Conservation (phyloP, 164 flowering plant species). For the Chimonanthus salicifolius region DNA sequence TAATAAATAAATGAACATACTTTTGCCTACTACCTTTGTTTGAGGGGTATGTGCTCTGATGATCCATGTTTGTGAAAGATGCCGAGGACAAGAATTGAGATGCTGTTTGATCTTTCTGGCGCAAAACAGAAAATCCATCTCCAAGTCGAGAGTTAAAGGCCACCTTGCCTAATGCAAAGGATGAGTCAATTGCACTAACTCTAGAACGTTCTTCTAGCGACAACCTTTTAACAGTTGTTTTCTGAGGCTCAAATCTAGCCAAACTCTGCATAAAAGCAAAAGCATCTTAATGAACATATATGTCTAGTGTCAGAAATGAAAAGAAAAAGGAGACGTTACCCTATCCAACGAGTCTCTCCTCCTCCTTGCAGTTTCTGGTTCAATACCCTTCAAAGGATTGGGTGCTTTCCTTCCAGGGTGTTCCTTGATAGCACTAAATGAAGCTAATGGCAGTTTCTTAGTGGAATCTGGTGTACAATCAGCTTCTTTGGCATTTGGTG, state of each 20-base stretch:
- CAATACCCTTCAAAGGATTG: constrained; percentile 38
- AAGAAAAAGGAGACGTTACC: constrained; percentile 32
- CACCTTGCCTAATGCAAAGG: constrained; percentile 21
- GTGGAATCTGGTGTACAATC: constrained; percentile 21
- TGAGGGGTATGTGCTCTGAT: constrained; percentile 7
- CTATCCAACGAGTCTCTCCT: constrained; percentile 81
- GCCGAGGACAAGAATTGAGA: constrained; percentile 16
- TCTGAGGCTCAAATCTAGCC: constrained; percentile 76
- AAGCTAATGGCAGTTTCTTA: constrained; percentile 27
- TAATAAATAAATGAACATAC: neutral
- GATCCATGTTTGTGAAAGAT: constrained; percentile 26
- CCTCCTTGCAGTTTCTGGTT: constrained; percentile 81
- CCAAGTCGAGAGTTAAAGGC: constrained; percentile 17
- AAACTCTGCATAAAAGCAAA: constrained; percentile 43
- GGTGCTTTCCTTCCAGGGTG: constrained; percentile 35
- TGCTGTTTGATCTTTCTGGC: constrained; percentile 11
- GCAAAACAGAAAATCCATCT: constrained; percentile 19
- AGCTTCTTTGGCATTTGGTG: constrained; percentile 41
- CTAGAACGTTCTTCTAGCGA: constrained; percentile 37
- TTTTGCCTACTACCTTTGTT: constrained; percentile 11
- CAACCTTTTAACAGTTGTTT: constrained; percentile 73
- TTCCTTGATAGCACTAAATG: constrained; percentile 33
- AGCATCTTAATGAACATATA: neutral
- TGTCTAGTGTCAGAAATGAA: neutral
- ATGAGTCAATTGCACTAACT: constrained; percentile 21